phyloP scores from a whole-genome alignment of 768 basidiomycete species.

The Leccinellum albellum region DNA sequence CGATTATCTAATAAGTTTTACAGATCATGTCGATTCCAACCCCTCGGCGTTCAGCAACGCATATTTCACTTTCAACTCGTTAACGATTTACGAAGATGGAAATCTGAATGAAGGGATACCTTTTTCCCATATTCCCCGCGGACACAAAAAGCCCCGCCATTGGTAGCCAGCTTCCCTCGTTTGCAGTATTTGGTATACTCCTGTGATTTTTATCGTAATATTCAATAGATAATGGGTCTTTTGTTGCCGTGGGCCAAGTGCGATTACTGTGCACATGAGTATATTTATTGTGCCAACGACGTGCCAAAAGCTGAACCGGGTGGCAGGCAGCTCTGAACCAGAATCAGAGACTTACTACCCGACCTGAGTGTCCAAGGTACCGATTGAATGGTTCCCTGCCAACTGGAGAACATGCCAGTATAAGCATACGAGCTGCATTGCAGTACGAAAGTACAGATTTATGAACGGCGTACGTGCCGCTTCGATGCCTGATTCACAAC shows the following conservation, averaged over 20 bases:
- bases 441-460: no score
- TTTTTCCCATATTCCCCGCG: neutral
- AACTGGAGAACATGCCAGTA: neutral
- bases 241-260: neutral
- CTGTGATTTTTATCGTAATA: neutral
- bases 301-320: no score
- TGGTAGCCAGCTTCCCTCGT: neutral
- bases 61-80: constrained; percentile 38
- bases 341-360: no score
- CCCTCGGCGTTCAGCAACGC: constrained; percentile 39
- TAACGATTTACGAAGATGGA: constrained; percentile 31
- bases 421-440: no score
- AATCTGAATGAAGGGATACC: neutral
- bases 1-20: neutral
- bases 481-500: no score
- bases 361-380: no score
- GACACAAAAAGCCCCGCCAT: neutral
- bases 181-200: neutral
- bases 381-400: no score
- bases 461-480: no score
- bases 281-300: no score
- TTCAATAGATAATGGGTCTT: neutral
- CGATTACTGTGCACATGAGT: neutral
- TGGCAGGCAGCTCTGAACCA: no score
- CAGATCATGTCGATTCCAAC: constrained; percentile 35